These are phyloP conservation scores for Akanthomyces uredinophilus DNA, from an alignment of 2,329 filamentous ascomycete genomes.

Conservation along the genomic window DNA sequence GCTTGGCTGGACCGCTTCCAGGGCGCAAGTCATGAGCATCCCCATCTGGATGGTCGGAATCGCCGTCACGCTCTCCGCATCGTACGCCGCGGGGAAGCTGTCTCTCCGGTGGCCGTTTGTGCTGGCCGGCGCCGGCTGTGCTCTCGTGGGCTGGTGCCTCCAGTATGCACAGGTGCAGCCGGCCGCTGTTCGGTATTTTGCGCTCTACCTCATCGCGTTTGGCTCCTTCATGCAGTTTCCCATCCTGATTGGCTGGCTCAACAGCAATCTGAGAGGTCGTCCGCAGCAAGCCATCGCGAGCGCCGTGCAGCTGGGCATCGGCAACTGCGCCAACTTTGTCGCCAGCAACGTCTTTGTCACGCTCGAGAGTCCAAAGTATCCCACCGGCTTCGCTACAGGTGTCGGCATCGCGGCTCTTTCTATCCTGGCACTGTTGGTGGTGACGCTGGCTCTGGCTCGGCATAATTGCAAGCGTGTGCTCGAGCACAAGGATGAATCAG, in stretches of 20 bases:
- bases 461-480: background rate
- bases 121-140: constrained; percentile 7
- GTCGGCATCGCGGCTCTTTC: constrained; percentile 23
- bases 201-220: constrained; percentile 16
- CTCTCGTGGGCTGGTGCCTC: constrained; percentile 14
- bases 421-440: background rate
- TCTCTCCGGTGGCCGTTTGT: constrained; percentile 14
- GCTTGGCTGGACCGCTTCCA: constrained; percentile 38
- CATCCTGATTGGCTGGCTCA: constrained; percentile 28
- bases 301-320: constrained; percentile 36
- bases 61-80: constrained; percentile 16
- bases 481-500: no score
- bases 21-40: constrained; percentile 41
- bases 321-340: constrained; percentile 40
- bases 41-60: constrained; percentile 25
- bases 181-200: constrained; percentile 15
- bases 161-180: constrained; percentile 15
- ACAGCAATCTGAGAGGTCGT: constrained; percentile 36
- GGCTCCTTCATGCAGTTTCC: constrained; percentile 16
- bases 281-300: constrained; percentile 36
- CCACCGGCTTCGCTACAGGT: constrained; percentile 32
- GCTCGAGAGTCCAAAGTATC: constrained; percentile 32
- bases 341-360: constrained; percentile 37
- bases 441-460: constrained; percentile 10
- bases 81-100: constrained; percentile 13